Conservation (phyloP, 2,329 filamentous ascomycete species). For the Cercospora sesami region DNA sequence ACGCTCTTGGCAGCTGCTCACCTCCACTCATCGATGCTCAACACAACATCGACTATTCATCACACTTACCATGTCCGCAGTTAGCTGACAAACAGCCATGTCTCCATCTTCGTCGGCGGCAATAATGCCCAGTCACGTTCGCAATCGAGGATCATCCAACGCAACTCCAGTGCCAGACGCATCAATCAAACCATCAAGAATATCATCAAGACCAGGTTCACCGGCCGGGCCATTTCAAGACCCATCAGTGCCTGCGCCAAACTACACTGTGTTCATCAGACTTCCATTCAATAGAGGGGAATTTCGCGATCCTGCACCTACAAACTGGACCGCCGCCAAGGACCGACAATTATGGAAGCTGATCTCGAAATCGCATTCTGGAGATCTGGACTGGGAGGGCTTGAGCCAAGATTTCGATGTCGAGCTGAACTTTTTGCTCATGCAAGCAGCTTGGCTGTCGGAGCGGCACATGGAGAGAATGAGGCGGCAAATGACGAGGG, state of each 20-base stretch:
- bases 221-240: constrained; percentile 13
- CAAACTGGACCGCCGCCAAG: constrained; percentile 84
- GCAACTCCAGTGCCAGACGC: constrained; percentile 22
- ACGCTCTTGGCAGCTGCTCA: constrained; percentile 9
- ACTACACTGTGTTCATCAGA: constrained; percentile 76
- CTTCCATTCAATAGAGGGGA: constrained; percentile 84
- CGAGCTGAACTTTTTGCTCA: constrained; percentile 81
- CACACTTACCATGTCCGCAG: not conserved
- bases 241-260: constrained; percentile 26
- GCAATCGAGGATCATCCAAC: constrained; percentile 30
- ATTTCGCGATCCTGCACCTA: constrained; percentile 87
- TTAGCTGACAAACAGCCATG: constrained; percentile 22
- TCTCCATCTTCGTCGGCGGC: constrained; percentile 30
- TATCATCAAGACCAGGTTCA: constrained; percentile 24
- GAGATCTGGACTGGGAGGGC: constrained; percentile 71
- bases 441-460: constrained; percentile 91
- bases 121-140: constrained; percentile 18
- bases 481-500: constrained; percentile 80
- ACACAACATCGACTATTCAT: constrained; percentile 17
- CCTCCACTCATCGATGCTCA: constrained; percentile 10
- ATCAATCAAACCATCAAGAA: constrained; percentile 16
- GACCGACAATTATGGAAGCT: constrained; percentile 89
- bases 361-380: constrained; percentile 67
- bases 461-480: constrained; percentile 89
- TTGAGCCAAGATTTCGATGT: constrained; percentile 68